These are phyloP conservation scores for Cerrena zonata DNA, from an alignment of 1,284 basidiomycete species.

Conservation along the genomic window DNA sequence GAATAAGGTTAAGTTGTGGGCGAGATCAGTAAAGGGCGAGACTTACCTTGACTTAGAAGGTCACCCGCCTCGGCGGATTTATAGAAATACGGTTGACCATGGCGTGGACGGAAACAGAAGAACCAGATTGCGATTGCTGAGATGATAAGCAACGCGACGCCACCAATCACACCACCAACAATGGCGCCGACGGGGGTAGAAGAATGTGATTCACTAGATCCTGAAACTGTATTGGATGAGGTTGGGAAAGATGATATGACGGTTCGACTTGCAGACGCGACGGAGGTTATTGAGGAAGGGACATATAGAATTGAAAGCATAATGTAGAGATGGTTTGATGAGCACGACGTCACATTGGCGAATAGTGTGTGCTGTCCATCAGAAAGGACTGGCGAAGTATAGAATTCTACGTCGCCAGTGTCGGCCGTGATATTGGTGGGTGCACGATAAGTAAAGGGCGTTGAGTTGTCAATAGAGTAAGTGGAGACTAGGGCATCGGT, in stretches of 20 bases:
- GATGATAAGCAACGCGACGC: slow-evolving; percentile 7
- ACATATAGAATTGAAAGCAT: background rate
- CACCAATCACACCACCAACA: slow-evolving; percentile 12
- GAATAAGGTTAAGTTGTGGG: background rate
- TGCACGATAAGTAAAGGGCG: slow-evolving; percentile 2
- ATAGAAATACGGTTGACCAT: slow-evolving; percentile 8
- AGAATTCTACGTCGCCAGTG: slow-evolving; percentile 3
- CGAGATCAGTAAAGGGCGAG: background rate
- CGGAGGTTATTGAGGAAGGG: background rate
- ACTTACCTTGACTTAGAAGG: slow-evolving; percentile 8
- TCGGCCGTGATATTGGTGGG: slow-evolving; percentile 7
- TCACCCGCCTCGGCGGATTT: slow-evolving; percentile 1
- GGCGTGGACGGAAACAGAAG: slow-evolving; percentile 2
- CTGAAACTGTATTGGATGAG: background rate
- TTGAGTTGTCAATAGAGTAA: slow-evolving; percentile 6
- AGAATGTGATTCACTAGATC: background rate
- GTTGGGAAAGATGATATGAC: background rate
- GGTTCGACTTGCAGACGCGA: background rate
- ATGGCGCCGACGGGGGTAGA: slow-evolving; percentile 10
- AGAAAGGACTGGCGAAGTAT: background rate
- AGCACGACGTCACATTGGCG: background rate
- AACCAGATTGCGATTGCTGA: slow-evolving; percentile 4
- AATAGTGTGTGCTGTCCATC: background rate
- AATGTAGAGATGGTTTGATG: background rate
- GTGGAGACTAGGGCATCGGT: background rate